Conservation (phyloP, 2,329 filamentous ascomycete genomes). For the Parastagonospora nodorum region DNA sequence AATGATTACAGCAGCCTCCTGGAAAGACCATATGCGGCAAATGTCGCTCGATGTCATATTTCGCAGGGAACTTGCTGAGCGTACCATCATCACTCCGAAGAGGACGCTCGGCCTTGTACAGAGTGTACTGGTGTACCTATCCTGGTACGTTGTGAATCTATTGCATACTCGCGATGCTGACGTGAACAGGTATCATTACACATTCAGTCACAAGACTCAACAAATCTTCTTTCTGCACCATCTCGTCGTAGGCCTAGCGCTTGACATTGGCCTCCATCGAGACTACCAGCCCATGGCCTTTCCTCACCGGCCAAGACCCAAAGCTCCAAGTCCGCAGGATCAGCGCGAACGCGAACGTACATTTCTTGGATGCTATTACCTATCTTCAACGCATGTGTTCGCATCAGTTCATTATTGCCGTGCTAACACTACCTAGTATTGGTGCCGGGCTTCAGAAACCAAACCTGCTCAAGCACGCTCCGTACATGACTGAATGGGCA, state of each 20-base stretch:
- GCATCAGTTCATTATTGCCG: not conserved
- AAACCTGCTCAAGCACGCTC: conserved; percentile 35
- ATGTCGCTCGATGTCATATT: conserved; percentile 33
- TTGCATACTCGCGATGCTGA: not conserved
- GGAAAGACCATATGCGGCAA: conserved; percentile 32
- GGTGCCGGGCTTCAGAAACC: conserved; percentile 37
- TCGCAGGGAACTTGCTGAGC: conserved; percentile 38
- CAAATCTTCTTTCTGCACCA: conserved; percentile 41
- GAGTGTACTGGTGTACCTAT: conserved; percentile 40
- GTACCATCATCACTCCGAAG: conserved; percentile 36
- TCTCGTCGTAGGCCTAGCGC: conserved; percentile 35
- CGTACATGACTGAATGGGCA: conserved; percentile 36
- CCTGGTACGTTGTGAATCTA: conserved; percentile 26
- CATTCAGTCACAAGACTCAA: conserved; percentile 44
- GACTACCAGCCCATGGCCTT: conserved; percentile 22
- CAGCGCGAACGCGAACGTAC: conserved; percentile 36
- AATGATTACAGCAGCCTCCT: conserved; percentile 34
- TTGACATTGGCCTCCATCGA: conserved; percentile 39
- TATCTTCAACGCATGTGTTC: conserved; percentile 34
- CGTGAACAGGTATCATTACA: conserved; percentile 37
- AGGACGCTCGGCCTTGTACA: conserved; percentile 38
- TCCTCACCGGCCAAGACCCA: conserved; percentile 14
- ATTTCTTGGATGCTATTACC: conserved; percentile 41
- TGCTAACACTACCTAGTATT: conserved; percentile 23
- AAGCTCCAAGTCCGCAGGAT: conserved; percentile 15